Base-by-base conservation (phyloP, 148 eudicot genomes). In the Dysphania ambrosioides region DNA sequence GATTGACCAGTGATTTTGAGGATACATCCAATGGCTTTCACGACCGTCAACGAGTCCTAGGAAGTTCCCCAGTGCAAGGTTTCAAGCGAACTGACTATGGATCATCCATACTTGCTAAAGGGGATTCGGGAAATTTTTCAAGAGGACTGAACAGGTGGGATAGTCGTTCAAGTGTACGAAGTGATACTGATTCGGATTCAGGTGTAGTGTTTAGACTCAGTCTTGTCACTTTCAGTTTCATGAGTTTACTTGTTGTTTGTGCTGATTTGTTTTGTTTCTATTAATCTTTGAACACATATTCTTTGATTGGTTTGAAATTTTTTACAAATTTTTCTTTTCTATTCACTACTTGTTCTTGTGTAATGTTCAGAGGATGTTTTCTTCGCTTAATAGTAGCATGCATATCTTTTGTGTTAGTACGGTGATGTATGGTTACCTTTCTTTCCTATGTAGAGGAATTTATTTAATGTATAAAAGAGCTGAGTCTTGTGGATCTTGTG, bases 131-230 rank as follows among this genome's bases (percentile, higher is more conserved):
- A 72, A 84, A 57, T 74, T 85, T 72, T 75, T 71, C 89, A 71
- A 84, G 90, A 73, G 90, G 87, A 77, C 51, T 70, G 34, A 73
- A 85, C 79, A 89, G 89, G 83, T 92, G 97, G 99, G 99, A 89
- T 56, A 87, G 66, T 75, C 97, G 92, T 63, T 82, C 93, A 60
- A 89, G 90, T 75, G 96, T 85, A 42, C 85, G 90, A 66, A 86
- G 89, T 70, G 99, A 92, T 82, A 88, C 88, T 64, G 99, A 95
- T 78, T 79, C 90, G 26, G 97, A 92, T 75, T 86, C 96, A 84
- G 97, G 99, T 94, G 79, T 55, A 23, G 40, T 12, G 3, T 59
- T 60, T 9, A 26, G 58, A 10, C 49, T 63, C 64, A 65, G 9
- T 75, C 10, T 36, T 42, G 12, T 5, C 7, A 31, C n/a, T n/a